Evolutionary conservation across 75 land plant species (phyloP).

Genomic region (Larix kaempferi): DNA sequence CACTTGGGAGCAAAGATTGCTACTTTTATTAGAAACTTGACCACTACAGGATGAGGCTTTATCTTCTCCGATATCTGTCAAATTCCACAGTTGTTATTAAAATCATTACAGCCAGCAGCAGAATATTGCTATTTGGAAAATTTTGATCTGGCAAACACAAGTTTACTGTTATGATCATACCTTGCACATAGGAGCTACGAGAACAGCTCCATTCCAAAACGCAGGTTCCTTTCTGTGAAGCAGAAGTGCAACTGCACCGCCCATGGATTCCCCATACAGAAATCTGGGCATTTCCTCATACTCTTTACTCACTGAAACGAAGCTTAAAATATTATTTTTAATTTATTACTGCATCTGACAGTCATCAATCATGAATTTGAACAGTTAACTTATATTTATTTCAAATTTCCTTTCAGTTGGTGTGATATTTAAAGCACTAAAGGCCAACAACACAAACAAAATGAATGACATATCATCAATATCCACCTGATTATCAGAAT

Average conservation of each 20-base stretch:
- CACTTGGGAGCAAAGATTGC: conserved; percentile 78
- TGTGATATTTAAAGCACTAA: not conserved
- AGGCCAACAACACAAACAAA: not conserved
- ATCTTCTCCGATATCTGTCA: conserved; percentile 93
- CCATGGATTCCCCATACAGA: conserved; percentile 89
- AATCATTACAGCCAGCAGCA: no score
- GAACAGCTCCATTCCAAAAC: conserved; percentile 77
- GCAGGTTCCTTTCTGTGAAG: conserved; percentile 63
- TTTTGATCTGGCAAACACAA: no score
- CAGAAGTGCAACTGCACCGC: conserved; percentile 76
- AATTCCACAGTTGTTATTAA: no score
- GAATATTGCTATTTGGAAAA: no score
- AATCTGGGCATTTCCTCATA: conserved; percentile 51
- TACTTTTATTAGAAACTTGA: conserved; percentile 55
- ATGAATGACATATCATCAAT: not conserved
- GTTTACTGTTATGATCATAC: conserved; percentile 11
- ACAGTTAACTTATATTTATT: no score
- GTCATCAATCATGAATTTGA: not conserved
- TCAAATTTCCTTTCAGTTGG: no score
- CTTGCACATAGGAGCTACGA: conserved; percentile 94
- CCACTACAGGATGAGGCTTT: conserved; percentile 83
- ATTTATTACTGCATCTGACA: not conserved
- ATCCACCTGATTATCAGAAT: no score
- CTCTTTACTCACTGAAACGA: conserved; percentile 33
- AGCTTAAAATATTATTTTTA: not conserved